These are phyloP conservation scores for Sugiyamaella qingdaonensis DNA, from an alignment of 805 yeast genomes.

Conservation along the genomic window DNA sequence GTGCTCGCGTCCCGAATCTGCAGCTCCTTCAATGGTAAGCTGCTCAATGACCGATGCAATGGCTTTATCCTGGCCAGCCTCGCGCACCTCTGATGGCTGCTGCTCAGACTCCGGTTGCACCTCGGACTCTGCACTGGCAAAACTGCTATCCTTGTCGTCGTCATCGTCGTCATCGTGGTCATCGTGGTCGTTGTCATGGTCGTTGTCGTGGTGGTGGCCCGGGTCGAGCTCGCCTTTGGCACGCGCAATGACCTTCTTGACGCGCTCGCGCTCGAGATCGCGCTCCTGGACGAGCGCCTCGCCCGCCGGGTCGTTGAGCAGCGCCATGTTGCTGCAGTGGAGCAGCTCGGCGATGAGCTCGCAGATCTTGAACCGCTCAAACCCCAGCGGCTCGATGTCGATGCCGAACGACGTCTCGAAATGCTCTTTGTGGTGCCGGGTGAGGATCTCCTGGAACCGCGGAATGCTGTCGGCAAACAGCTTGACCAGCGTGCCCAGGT, in stretches of 20 bases:
- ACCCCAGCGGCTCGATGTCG: slow-evolving; percentile 71
- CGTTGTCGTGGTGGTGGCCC: neutral
- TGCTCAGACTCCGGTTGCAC: slow-evolving; percentile 13
- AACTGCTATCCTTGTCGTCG: slow-evolving; percentile 13
- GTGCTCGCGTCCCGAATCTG: neutral
- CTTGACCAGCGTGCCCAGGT: slow-evolving; percentile 77
- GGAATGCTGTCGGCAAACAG: slow-evolving; percentile 74
- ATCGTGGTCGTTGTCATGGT: neutral
- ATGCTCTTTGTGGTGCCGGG: slow-evolving; percentile 30
- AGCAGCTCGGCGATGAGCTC: slow-evolving; percentile 90
- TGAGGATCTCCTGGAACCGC: slow-evolving; percentile 60
- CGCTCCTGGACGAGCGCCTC: slow-evolving; percentile 64
- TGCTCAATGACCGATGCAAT: slow-evolving; percentile 1
- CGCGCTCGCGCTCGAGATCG: slow-evolving; percentile 58
- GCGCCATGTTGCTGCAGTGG: slow-evolving; percentile 96
- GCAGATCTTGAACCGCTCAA: slow-evolving; percentile 83
- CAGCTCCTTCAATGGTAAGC: neutral
- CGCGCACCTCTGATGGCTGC: neutral
- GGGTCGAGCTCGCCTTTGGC: slow-evolving; percentile 29
- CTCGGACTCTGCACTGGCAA: slow-evolving; percentile 21
- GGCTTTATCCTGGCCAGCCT: slow-evolving; percentile 13
- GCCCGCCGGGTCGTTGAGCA: slow-evolving; percentile 73
- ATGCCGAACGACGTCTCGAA: slow-evolving; percentile 61
- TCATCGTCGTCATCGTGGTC: slow-evolving; percentile 14
- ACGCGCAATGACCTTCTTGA: slow-evolving; percentile 33